Conservation (phyloP, 352 stramenopile genomes). For the Phytophthora meadii region DNA sequence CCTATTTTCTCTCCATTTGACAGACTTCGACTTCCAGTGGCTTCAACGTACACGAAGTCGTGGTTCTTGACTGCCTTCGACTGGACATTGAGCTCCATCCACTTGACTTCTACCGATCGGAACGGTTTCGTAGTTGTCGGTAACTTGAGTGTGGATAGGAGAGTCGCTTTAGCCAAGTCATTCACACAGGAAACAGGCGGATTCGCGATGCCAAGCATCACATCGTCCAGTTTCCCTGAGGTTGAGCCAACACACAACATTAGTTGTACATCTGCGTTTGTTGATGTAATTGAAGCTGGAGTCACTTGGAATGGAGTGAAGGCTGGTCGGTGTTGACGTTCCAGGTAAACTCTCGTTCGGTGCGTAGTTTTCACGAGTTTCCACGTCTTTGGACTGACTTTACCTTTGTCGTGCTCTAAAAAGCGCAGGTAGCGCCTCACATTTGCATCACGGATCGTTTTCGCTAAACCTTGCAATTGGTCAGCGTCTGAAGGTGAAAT, state of each 20-base stretch:
- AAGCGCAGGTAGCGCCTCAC: slow-evolving; percentile 40
- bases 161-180: slow-evolving; percentile 32
- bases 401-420: slow-evolving; percentile 8
- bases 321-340: slow-evolving; percentile 10
- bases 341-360: slow-evolving; percentile 24
- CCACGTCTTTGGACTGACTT: slow-evolving; percentile 26
- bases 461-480: slow-evolving; percentile 27
- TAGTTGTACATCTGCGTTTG: slow-evolving; percentile 6
- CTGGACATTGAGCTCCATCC: slow-evolving; percentile 34
- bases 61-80: slow-evolving; percentile 39
- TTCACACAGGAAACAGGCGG: slow-evolving; percentile 29
- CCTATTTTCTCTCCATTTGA: slow-evolving; percentile 40
- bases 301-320: slow-evolving; percentile 10
- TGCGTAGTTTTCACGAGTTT: slow-evolving; percentile 29
- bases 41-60: slow-evolving; percentile 56
- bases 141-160: slow-evolving; percentile 43
- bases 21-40: slow-evolving; percentile 37
- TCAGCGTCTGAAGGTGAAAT: slow-evolving; percentile 17
- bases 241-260: slow-evolving; percentile 33
- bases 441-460: slow-evolving; percentile 35
- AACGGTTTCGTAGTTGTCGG: slow-evolving; percentile 50
- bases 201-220: slow-evolving; percentile 39
- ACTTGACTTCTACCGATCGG: slow-evolving; percentile 35
- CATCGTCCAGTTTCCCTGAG: slow-evolving; percentile 35
- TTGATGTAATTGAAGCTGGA: neutral